These are phyloP conservation scores for Trichoderma asperelloides DNA, from an alignment of 495 filamentous ascomycete species.

Conservation along the genomic window DNA sequence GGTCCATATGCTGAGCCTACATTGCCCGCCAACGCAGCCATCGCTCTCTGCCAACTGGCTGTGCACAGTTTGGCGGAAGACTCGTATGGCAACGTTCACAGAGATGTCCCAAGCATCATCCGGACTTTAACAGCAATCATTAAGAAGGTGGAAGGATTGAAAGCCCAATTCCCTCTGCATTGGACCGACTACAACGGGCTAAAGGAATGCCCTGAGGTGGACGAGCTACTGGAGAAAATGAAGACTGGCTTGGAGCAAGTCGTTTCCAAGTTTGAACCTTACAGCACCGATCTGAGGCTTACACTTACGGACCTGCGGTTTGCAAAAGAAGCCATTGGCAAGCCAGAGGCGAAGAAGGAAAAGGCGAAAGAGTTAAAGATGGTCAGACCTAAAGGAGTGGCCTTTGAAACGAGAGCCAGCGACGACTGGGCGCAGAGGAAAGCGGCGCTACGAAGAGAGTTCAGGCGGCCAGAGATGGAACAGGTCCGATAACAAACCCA, in stretches of 20 bases:
- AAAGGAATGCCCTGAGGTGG: conserved; percentile 47
- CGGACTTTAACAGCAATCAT: conserved; percentile 59
- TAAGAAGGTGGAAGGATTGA: conserved; percentile 60
- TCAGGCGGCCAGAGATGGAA: conserved; percentile 18
- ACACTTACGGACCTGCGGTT: conserved; percentile 56
- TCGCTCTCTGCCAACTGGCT: conserved; percentile 58
- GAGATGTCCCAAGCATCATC: conserved; percentile 64
- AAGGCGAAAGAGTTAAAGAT: conserved; percentile 8
- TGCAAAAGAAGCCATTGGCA: conserved; percentile 54
- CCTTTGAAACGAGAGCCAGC: background rate
- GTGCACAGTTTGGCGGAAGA: conserved; percentile 74
- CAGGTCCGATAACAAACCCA: conserved; percentile 10
- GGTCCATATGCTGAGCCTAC: conserved; percentile 55
- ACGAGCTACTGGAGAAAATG: conserved; percentile 50
- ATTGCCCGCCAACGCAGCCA: conserved; percentile 60
- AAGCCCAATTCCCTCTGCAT: conserved; percentile 49
- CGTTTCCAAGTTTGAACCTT: conserved; percentile 60
- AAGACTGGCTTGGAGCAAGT: conserved; percentile 51
- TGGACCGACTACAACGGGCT: conserved; percentile 68
- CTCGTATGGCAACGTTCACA: conserved; percentile 74
- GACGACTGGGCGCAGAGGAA: background rate
- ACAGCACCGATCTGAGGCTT: conserved; percentile 55
- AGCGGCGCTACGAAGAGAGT: background rate
- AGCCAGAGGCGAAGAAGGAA: conserved; percentile 6
- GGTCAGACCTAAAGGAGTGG: background rate